Base-by-base conservation (phyloP, 2,329 filamentous ascomycete species). In the Diatrype stigma region DNA sequence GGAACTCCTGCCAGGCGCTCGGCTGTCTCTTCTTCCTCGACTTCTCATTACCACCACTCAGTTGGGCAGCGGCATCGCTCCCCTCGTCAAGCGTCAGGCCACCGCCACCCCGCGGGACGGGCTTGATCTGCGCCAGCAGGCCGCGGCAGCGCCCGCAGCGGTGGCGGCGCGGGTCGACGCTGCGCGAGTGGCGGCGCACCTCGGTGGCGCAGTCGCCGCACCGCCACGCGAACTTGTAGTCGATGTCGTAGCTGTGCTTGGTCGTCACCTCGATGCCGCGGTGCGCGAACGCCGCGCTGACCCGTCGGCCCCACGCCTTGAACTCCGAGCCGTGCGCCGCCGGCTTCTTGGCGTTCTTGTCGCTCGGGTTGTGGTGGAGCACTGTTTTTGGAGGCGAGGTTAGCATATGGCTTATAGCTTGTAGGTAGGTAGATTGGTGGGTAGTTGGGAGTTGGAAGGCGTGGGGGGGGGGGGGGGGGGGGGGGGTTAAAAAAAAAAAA, bases 181-280 rank as follows among this genome's bases (percentile, higher is more conserved):
- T 94, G 70, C 87, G 90, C 16, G 86, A 91, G 68, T 97, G 93
- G 4, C 93, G 78, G 63, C 91, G 89, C 67, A 88, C 95, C 65
- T 89, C 85, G 30, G 79, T 71, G 0, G 74, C 79, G 64, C 94
- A 97, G 3, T 64, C 72, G 17, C 60, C 72, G 66, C 93, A 97
- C 40, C 80, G 75, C 93, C 94, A 97, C 19, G 92, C 72, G 65
- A 93, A 99, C 72, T 93, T 95, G 73, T 90, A 96, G 60, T 92
- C 87, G 62, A 97, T 97, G 46, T 86, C 81, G 67, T 96, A 99
- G 30, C 76, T 81, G 69, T 99, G 93, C 64, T 89, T 95, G 0
- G 92, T 96, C 1, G 91, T 96, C 19, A 97, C 90, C 32, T 85
- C 72, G 42, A 96, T 80, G 3, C 82, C 85, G 2, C 82, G 75